Evolutionary conservation across 2,329 filamentous ascomycete species (phyloP).

Genomic region (Trichoderma harzianum): DNA sequence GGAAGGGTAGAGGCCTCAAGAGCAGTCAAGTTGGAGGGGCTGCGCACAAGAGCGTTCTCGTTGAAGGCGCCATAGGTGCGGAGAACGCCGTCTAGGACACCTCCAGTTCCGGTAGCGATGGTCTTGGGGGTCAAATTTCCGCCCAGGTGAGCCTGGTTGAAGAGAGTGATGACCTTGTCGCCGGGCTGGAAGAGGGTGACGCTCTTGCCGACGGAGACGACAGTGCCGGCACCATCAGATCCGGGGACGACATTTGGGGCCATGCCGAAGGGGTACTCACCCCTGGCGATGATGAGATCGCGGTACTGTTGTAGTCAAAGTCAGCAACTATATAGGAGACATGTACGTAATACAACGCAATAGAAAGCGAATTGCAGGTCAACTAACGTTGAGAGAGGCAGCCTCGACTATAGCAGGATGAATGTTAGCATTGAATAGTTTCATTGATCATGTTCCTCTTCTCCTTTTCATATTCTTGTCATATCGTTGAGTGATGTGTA

Average conservation of each 20-base stretch:
- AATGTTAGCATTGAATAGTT: background rate
- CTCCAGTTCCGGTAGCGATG: conserved; percentile 60
- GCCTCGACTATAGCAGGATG: conserved; percentile 38
- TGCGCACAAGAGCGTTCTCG: conserved; percentile 63
- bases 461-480: background rate
- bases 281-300: conserved; percentile 49
- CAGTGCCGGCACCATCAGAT: conserved; percentile 53
- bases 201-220: conserved; percentile 49
- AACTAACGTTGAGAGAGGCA: conserved; percentile 47
- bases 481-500: too few species aligned
- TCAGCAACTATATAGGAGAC: background rate
- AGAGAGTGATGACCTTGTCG: conserved; percentile 58
- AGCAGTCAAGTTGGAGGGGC: conserved; percentile 53
- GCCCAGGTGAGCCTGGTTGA: conserved; percentile 53
- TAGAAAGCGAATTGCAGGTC: background rate
- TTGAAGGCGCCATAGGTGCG: conserved; percentile 65
- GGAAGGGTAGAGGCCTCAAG: conserved; percentile 55
- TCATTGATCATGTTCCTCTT: background rate
- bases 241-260: conserved; percentile 45
- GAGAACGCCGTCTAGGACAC: conserved; percentile 63
- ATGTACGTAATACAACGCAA: background rate
- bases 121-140: conserved; percentile 38
- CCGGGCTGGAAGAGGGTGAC: conserved; percentile 49
- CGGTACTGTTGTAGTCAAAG: conserved; percentile 38
- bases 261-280: conserved; percentile 45